These are phyloP conservation scores for Saccharum officinarum DNA, from an alignment of 176 grass and related monocot genomes.

Conservation along the genomic window DNA sequence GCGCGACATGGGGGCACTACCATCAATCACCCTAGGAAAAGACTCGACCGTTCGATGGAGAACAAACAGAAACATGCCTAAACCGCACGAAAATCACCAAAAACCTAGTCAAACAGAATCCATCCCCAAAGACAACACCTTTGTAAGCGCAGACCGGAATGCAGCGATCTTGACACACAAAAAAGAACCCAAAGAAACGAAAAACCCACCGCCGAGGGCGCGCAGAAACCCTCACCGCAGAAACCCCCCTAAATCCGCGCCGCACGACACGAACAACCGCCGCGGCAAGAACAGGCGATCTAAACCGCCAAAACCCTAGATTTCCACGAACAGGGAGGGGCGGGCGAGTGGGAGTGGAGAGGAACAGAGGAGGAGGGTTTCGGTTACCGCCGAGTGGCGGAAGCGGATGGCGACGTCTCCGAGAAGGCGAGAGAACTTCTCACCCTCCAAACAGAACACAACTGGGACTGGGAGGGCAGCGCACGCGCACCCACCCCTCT, in stretches of 20 bases:
- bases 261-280: background rate
- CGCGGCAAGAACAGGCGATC: background rate
- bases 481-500: background rate
- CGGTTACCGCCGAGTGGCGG: conserved; percentile 8
- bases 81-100: conserved; percentile 5
- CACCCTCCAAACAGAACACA: background rate
- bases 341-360: background rate
- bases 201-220: no score
- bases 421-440: background rate
- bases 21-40: background rate
- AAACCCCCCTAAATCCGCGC: background rate
- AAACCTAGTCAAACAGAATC: background rate
- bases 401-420: conserved; percentile 4
- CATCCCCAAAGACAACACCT: background rate
- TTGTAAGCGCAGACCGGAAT: conserved; percentile 11
- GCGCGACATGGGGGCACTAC: background rate
- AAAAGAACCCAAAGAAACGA: background rate
- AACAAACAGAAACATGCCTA: background rate
- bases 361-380: background rate
- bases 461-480: no score
- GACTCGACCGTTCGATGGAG: background rate
- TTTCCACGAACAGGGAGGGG: background rate
- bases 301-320: conserved; percentile 43
- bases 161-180: background rate
- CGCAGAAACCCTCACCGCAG: background rate